Percentiles rank a stretch among this genome's conserved stretches.
phyloP scores from a whole-genome alignment of 2,329 filamentous ascomycete species.

The Colletotrichum tofieldiae region DNA sequence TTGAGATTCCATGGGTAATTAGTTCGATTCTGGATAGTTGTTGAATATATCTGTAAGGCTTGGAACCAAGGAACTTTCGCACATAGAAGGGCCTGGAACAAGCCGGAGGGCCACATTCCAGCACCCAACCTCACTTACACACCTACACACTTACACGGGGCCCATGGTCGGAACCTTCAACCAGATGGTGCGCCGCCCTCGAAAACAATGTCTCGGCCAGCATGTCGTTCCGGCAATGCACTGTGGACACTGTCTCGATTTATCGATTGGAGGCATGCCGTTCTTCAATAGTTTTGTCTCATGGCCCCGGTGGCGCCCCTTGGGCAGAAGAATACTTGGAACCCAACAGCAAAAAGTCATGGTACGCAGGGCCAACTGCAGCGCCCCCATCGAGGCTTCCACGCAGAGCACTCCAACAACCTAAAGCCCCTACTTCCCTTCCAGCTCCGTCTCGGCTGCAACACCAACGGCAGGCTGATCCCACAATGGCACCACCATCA shows the following conservation, averaged over 20 bases:
- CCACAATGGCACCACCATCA: not conserved
- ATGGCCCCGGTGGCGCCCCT: not conserved
- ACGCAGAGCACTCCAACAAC: not conserved
- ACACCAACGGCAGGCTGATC: not conserved
- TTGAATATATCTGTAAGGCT: not conserved
- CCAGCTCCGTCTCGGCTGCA: not conserved
- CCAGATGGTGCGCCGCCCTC: not conserved
- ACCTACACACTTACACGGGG: not conserved
- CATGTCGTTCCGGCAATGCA: not conserved
- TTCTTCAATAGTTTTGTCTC: not conserved
- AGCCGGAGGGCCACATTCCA: not conserved
- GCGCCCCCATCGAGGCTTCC: not conserved
- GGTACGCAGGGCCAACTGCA: not conserved
- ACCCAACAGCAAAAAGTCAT: no score
- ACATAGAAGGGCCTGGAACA: no score
- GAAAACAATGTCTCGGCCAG: conserved; percentile 2
- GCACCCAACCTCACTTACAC: conserved; percentile 4
- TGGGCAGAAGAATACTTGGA: not conserved
- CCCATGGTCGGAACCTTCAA: not conserved
- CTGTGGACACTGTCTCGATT: not conserved
- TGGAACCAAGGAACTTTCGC: not conserved
- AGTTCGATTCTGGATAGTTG: not conserved
- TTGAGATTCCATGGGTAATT: not conserved
- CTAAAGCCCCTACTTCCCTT: not conserved
- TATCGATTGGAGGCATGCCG: not conserved